Conservation (phyloP, 2,329 filamentous ascomycete species). For the Lecanicillium sp. region DNA sequence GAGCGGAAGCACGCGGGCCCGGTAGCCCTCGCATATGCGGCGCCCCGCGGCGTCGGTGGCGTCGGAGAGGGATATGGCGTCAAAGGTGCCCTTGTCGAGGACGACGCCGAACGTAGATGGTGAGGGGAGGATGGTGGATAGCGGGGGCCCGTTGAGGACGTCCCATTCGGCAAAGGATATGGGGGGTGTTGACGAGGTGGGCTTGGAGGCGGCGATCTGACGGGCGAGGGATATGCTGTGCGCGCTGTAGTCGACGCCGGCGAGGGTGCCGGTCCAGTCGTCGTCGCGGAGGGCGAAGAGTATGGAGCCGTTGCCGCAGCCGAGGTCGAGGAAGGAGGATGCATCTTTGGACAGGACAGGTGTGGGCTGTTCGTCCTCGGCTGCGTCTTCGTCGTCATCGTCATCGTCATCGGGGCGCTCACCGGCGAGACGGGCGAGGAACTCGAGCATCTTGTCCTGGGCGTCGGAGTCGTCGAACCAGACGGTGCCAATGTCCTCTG, state of each 20-base stretch:
- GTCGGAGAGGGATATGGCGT: slow-evolving; percentile 76
- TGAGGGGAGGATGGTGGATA: slow-evolving; percentile 36
- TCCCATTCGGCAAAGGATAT: slow-evolving; percentile 59
- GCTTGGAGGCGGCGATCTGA: slow-evolving; percentile 45
- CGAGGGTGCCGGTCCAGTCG: slow-evolving; percentile 60
- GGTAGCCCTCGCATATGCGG: slow-evolving; percentile 70
- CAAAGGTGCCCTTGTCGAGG: slow-evolving; percentile 97
- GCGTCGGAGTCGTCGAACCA: slow-evolving; percentile 96
- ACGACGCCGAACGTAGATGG: slow-evolving; percentile 69
- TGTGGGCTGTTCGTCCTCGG: slow-evolving; percentile 16
- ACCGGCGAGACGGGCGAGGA: slow-evolving; percentile 45
- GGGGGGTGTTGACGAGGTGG: slow-evolving; percentile 27
- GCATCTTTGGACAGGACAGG: slow-evolving; percentile 20
- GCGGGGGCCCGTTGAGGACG: slow-evolving; percentile 43
- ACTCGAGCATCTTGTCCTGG: slow-evolving; percentile 70
- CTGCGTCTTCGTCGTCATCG: slow-evolving; percentile 21
- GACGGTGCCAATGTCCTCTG: slow-evolving; percentile 76
- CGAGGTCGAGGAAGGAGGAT: slow-evolving; percentile 74
- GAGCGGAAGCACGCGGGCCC: slow-evolving; percentile 58
- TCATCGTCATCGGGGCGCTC: slow-evolving; percentile 16
- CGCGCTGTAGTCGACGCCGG: slow-evolving; percentile 84
- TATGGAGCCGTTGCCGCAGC: slow-evolving; percentile 89
- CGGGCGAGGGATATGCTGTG: slow-evolving; percentile 68
- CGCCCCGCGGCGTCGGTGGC: slow-evolving; percentile 47
- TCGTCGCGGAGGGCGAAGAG: slow-evolving; percentile 70